Evolutionary conservation across 2,329 filamentous ascomycete species (phyloP).

Genomic region (Colletotrichum chlorophyti): DNA sequence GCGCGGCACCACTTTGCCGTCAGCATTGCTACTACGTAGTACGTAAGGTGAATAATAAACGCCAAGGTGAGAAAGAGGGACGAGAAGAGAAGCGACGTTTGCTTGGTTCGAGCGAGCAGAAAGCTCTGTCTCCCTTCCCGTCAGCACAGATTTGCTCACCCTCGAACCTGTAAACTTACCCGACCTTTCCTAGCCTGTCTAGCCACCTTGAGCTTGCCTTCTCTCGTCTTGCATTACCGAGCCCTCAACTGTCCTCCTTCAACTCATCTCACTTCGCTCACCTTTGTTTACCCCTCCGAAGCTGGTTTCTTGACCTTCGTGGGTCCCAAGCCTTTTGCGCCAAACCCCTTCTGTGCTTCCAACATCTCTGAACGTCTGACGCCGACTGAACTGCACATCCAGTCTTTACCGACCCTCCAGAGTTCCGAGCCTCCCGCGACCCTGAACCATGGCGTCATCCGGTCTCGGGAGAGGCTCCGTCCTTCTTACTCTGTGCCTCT

Average conservation of each 20-base stretch:
- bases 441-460: constrained; percentile 52
- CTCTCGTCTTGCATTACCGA: not conserved
- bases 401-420: not conserved
- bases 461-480: constrained; percentile 54
- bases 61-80: not conserved
- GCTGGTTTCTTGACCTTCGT: constrained; percentile 10
- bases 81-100: not conserved
- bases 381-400: constrained; percentile 9
- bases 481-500: constrained; percentile 59
- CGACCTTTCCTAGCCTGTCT: not conserved
- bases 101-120: not conserved
- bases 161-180: not conserved
- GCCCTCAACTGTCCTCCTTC: constrained; percentile 7
- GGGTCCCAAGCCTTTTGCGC: not conserved
- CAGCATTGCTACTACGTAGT: no score
- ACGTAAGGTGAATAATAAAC: constrained; percentile 1
- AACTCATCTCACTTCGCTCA: not conserved
- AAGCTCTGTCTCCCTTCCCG: no score
- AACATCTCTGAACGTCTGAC: constrained; percentile 4
- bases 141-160: no score
- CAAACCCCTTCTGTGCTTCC: not conserved
- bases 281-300: constrained; percentile 12
- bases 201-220: not conserved
- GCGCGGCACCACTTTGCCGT: constrained; percentile 21
- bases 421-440: constrained; percentile 3